Base-by-base conservation (phyloP, 1,284 basidiomycete genomes). In the Apiotrichum mycotoxinovorans region DNA sequence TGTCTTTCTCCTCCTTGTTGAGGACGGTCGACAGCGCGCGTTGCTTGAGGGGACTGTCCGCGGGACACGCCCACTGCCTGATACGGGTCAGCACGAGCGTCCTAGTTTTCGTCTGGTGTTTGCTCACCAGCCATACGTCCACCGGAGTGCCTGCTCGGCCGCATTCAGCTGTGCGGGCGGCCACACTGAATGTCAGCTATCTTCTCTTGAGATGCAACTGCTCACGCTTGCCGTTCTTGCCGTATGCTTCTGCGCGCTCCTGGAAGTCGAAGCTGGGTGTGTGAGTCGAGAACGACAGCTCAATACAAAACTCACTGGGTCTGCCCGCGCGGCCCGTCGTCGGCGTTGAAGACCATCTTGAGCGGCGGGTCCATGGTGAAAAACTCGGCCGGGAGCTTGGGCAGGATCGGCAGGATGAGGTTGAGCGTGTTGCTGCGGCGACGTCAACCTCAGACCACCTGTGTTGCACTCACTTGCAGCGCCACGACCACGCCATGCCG, bases 11-110 rank as follows among this genome's bases (percentile, higher is more conserved):
- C 30, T 66, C 48, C 45, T 72, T 68, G 54, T 72, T 72, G 41
- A 73, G 58, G 0, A 72, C 63, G 20, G 61, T 30, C 46, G 71
- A 68, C 18, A 67, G 60, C 12, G 61, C 57, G 23, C 48, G 46
- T 12, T 60, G 56, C 41, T 68, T 67, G 18, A 72, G 57, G 3
- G 72, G 71, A 18, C 64, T 56, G 30, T 61, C 64, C 12, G 62
- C 64, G 14, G 70, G 70, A 56, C 71, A 74, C 35, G 67, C 44
- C 72, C 71, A 72, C 30, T 65, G 58, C 70, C 48, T 49, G 34
- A 11, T 5, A 22, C n/a, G n/a, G 30, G 33, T 49, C 15, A 49
- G 48, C n/a, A n/a, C n/a, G n/a, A n/a, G n/a, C n/a, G n/a, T n/a
- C n/a, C n/a, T n/a, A n/a, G n/a, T n/a, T 20, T n/a, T 22, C 15